phyloP scores from a whole-genome alignment of 2,329 filamentous ascomycete genomes.

The Emericellopsis atlantica region DNA sequence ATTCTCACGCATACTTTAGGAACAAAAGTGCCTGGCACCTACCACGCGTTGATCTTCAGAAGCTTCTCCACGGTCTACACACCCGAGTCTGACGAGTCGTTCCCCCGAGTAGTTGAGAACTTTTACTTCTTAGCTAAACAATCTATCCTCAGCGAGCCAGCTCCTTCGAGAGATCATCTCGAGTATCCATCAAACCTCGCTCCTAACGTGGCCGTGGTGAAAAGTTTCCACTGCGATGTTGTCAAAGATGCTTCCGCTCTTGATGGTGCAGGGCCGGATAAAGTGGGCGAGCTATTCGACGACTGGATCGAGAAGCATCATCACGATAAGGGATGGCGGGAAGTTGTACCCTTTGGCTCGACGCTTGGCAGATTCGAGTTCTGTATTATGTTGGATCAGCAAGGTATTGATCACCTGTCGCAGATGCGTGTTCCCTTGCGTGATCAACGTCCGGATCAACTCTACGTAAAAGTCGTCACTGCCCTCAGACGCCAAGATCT shows the following conservation, averaged over 20 bases:
- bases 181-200: background rate
- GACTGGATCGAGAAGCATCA: background rate
- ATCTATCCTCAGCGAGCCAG: background rate
- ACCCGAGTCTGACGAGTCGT: background rate
- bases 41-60: too few relatives aligned
- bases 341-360: background rate
- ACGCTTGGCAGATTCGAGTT: background rate
- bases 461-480: background rate
- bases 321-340: background rate
- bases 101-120: background rate
- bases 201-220: background rate
- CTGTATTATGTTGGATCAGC: background rate
- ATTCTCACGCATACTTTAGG: too few relatives aligned
- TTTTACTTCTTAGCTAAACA: background rate
- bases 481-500: background rate
- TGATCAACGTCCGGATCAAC: background rate
- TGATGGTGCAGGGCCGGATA: background rate
- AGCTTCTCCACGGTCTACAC: background rate
- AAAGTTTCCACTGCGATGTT: background rate
- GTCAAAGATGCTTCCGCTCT: background rate
- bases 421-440: background rate
- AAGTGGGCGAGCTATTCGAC: background rate
- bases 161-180: background rate
- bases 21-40: too few relatives aligned
- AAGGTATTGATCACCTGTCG: background rate